Evolutionary conservation across 805 yeast species (phyloP), one percentile per base, ranked within the genome.

Genomic region (Naumovozyma baii): DNA sequence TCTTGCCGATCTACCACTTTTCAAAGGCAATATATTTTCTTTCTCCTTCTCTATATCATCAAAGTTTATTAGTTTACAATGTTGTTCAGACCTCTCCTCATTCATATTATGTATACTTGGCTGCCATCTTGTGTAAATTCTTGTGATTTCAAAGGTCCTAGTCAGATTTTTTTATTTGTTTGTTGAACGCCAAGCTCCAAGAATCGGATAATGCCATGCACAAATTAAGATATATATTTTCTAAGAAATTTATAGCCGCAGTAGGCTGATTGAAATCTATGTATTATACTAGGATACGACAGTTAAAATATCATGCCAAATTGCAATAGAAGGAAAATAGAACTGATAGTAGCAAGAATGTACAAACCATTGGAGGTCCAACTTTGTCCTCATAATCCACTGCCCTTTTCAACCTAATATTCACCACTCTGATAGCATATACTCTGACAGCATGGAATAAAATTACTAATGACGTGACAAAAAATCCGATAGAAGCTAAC

Each of bases 291-390:
- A n/a, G n/a, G n/a, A n/a, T n/a, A n/a, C n/a, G n/a, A n/a, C n/a
- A n/a, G n/a, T n/a, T n/a, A n/a, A n/a, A n/a, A n/a, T n/a, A n/a
- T 26, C 38, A 36, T 26, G 20, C 47, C 26, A 48, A 18, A 37
- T 55, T 58, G 43, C 62, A 81, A 29, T 76, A 50, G 50, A 79
- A 80, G 2, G 83, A 73, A 22, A 73, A 68, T 20, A 74, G 64
- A 7, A 87, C 77, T 2, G 95, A 80, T 1, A 78, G 62, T 2
- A 83, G 80, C 49, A 92, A 68, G 38, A 82, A 80, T 15, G 64
- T 61, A 66, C 96, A 90, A 37, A 92, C 76, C 59, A 78, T 70
- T 47, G 80, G 79, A 14, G 97, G 96, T 0, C 98, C 98, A 45
- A 79, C 57, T 54, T 72, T 77, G 62, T 92, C 97, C 48, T 83